Conservation (phyloP, 2,329 filamentous ascomycete genomes). For the Verticillium albo-atrum region DNA sequence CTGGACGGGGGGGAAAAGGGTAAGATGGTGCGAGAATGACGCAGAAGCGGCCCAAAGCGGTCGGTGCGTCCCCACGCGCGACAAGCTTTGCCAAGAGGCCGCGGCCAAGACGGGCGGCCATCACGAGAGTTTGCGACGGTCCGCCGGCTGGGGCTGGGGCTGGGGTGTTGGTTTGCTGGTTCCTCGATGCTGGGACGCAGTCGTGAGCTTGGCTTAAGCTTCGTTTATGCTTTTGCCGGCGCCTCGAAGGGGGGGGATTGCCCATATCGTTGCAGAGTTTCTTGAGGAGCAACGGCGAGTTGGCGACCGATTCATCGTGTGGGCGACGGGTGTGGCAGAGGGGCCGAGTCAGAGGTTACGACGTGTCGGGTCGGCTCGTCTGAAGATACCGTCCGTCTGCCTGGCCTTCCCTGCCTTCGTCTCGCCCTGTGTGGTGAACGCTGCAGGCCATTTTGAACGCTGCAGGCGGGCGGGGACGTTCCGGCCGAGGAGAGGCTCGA, state of each 20-base stretch:
- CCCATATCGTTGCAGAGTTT: too few relatives aligned
- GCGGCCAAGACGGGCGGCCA: constrained; percentile 13
- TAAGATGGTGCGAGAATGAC: constrained; percentile 1
- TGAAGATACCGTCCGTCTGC: too few relatives aligned
- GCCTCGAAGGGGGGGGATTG: background rate
- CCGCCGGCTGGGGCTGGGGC: constrained; percentile 8
- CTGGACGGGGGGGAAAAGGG: background rate
- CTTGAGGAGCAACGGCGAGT: too few relatives aligned
- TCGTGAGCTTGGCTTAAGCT: background rate
- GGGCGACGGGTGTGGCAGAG: background rate
- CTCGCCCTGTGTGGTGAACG: too few relatives aligned
- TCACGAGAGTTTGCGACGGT: constrained; percentile 3
- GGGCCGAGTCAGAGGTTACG: background rate
- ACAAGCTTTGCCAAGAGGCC: constrained; percentile 31
- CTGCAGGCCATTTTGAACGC: too few relatives aligned
- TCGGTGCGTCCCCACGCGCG: constrained; percentile 19
- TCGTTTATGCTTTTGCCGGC: background rate
- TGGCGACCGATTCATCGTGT: background rate
- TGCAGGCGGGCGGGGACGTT: too few relatives aligned
- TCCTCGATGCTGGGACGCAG: too few relatives aligned
- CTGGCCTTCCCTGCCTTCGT: too few relatives aligned
- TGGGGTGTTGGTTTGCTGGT: constrained; percentile 5
- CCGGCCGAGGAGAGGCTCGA: too few relatives aligned
- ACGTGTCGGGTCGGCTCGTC: background rate
- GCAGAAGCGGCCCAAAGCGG: background rate